These are phyloP conservation scores for Daedaleopsis sinensis DNA, from an alignment of 768 basidiomycete species.

Conservation along the genomic window DNA sequence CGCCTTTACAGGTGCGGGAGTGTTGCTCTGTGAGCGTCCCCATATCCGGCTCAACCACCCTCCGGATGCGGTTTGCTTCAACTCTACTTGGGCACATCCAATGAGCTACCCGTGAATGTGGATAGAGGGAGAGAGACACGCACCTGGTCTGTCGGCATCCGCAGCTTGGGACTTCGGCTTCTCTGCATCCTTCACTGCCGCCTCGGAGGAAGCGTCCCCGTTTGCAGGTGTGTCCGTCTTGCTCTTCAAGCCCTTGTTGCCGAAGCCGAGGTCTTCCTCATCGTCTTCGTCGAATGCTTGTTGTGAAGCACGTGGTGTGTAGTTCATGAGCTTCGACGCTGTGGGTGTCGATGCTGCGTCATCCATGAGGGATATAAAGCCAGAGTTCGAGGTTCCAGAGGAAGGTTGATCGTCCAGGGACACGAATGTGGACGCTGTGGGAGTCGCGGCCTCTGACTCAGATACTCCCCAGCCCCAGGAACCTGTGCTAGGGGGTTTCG, in stretches of 20 bases:
- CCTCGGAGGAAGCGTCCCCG: background rate
- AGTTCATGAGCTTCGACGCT: slow-evolving; percentile 19
- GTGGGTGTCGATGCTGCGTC: slow-evolving; percentile 42
- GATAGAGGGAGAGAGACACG: background rate
- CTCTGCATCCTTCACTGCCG: slow-evolving; percentile 23
- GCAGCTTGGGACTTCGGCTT: slow-evolving; percentile 33
- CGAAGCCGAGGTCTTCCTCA: slow-evolving; percentile 89
- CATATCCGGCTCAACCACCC: slow-evolving; percentile 87
- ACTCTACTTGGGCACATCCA: slow-evolving; percentile 20
- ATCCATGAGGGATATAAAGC: slow-evolving; percentile 87
- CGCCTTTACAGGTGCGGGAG: slow-evolving; percentile 80
- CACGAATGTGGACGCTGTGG: slow-evolving; percentile 70
- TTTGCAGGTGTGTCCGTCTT: slow-evolving; percentile 18
- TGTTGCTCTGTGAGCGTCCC: slow-evolving; percentile 59
- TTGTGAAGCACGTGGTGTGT: slow-evolving; percentile 17
- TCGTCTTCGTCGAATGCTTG: slow-evolving; percentile 54
- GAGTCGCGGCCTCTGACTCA: slow-evolving; percentile 51
- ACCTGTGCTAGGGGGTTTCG: slow-evolving; percentile 37
- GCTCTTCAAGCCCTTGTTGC: slow-evolving; percentile 60
- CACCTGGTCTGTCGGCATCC: slow-evolving; percentile 14
- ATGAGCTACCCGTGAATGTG: background rate
- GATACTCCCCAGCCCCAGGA: slow-evolving; percentile 66
- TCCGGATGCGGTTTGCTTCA: slow-evolving; percentile 33
- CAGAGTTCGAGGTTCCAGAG: slow-evolving; percentile 42
- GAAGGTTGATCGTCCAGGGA: slow-evolving; percentile 47